These are phyloP conservation scores for Fusarium coffeatum DNA, from an alignment of 2,329 filamentous ascomycete species.

Conservation along the genomic window DNA sequence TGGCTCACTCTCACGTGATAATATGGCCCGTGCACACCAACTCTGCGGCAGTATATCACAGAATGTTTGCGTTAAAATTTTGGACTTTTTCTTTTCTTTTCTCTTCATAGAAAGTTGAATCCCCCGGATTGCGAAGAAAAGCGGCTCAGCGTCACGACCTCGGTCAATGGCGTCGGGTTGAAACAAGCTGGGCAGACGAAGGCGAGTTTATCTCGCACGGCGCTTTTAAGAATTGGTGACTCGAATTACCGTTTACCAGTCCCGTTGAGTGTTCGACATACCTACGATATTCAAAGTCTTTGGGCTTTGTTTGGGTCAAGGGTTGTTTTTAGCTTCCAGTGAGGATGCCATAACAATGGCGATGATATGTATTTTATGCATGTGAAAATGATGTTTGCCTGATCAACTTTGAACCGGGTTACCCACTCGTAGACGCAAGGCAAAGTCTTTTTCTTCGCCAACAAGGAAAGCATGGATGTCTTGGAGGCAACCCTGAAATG, in stretches of 20 bases:
- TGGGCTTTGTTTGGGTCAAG: constrained; percentile 1
- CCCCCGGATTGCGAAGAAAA: constrained; percentile 65
- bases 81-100: constrained; percentile 45
- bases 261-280: constrained; percentile 73
- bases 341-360: background rate
- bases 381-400: background rate
- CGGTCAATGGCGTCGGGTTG: constrained; percentile 63
- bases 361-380: constrained; percentile 1
- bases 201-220: constrained; percentile 56
- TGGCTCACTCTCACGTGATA: constrained; percentile 31
- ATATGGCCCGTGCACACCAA: constrained; percentile 45
- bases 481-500: background rate
- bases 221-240: constrained; percentile 74
- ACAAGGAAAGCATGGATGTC: background rate
- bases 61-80: constrained; percentile 3
- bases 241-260: constrained; percentile 67
- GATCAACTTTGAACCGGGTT: background rate
- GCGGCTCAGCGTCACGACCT: constrained; percentile 61
- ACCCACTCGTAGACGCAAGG: background rate
- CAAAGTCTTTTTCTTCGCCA: background rate
- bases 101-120: constrained; percentile 68
- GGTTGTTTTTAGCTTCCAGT: background rate
- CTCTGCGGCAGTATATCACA: constrained; percentile 32
- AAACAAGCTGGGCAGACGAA: constrained; percentile 68
- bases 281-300: constrained; percentile 5